Evolutionary conservation across 2,329 filamentous ascomycete genomes (phyloP).

Genomic region (Thielaviopsis ethacetica): DNA sequence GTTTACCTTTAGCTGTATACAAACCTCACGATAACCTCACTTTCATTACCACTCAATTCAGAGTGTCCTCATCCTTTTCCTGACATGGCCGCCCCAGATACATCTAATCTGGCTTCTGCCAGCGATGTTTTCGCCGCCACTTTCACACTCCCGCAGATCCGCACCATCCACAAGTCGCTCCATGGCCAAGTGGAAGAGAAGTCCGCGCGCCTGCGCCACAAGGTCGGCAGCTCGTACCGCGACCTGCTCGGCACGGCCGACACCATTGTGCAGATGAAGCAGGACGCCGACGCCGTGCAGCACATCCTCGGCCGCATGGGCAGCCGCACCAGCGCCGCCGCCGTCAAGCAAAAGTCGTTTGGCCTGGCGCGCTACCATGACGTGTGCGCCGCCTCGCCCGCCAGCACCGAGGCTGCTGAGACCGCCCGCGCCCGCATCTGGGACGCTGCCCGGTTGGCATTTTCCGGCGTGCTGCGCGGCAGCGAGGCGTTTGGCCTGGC

Average conservation of each 20-base stretch:
- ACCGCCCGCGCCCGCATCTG: conserved; percentile 33
- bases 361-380: conserved; percentile 35
- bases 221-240: conserved; percentile 58
- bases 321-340: conserved; percentile 55
- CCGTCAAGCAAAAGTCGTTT: conserved; percentile 48
- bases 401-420: conserved; percentile 16
- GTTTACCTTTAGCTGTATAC: too few species aligned
- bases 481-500: conserved; percentile 16
- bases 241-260: conserved; percentile 85
- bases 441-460: conserved; percentile 33
- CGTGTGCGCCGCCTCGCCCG: conserved; percentile 15
- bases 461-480: conserved; percentile 31
- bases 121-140: conserved; percentile 37
- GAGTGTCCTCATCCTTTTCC: background rate
- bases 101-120: conserved; percentile 27
- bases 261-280: conserved; percentile 80
- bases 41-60: background rate
- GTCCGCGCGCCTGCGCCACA: conserved; percentile 42
- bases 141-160: conserved; percentile 46
- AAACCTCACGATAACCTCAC: background rate
- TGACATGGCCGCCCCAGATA: conserved; percentile 12
- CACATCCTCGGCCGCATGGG: conserved; percentile 55
- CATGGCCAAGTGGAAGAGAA: conserved; percentile 46
- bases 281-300: conserved; percentile 60
- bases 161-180: conserved; percentile 43